Evolutionary conservation across 768 basidiomycete genomes (phyloP), one percentile per base, ranked within the genome.

Genomic region (Lactarius sp.): DNA sequence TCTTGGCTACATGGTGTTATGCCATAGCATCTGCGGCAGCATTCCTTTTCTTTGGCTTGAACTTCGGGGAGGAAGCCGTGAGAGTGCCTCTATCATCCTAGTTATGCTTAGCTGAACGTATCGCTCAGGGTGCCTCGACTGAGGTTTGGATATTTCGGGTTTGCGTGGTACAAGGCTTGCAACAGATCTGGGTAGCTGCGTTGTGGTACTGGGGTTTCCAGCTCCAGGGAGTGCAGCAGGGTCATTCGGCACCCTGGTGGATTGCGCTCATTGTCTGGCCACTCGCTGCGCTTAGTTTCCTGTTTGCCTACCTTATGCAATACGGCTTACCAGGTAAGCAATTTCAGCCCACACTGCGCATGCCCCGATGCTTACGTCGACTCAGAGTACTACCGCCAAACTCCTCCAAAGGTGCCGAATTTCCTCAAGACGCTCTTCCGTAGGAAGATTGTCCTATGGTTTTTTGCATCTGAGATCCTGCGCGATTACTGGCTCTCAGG

Each of bases 171-270:
- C 94, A 96, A 75, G 94, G 94, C 47, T 89, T 93, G 10, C 94
- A 97, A 69, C 94, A 96, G 75, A 84, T 97, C 44, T 97, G 94
- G 94, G 88, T 96, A 13, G 90, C 94, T 4, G 94, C 90, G 7
- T 76, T 97, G 42, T 97, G 94, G 94, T 97, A 92, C 71, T 97
- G 94, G 94, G 94, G 94, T 67, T 84, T 87, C 74, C 83, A 84
- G 37, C 78, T 97, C 63, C 88, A 89, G 72, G 76, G 80, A 8
- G 77, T 78, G 22, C 54, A 77, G 82, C 52, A 78, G 42, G 42
- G 75, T 50, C 81, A 82, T 68, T 72, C 82, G 46, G 77, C 90
- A 10, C 93, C 94, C 0, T 92, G 89, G 87, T 92, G 87, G 85
- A 90, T 95, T 68, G 85, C 87, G 20, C 75, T 87, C 68, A 79